phyloP scores from a whole-genome alignment of 1,139 yeast genomes.

The Debaryomycetaceae sp. region DNA sequence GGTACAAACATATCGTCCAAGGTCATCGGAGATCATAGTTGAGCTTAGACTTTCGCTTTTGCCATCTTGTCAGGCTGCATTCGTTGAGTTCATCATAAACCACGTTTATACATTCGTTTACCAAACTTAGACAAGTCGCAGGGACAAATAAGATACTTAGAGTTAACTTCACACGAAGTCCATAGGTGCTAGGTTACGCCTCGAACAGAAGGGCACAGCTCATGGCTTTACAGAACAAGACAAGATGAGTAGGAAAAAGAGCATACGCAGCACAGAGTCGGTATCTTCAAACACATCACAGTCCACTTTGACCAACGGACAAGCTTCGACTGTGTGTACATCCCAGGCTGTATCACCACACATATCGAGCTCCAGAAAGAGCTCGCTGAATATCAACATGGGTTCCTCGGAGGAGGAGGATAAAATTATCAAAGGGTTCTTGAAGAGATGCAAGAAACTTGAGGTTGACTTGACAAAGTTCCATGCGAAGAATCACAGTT shows the following conservation, averaged over 20 bases:
- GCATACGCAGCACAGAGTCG: constrained; percentile 11
- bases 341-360: constrained; percentile 3
- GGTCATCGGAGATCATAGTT: not conserved
- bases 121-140: not conserved
- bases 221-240: too few species aligned
- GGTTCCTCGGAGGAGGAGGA: constrained; percentile 14
- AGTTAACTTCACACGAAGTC: too few species aligned
- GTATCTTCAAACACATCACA: constrained; percentile 10
- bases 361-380: not conserved
- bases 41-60: not conserved
- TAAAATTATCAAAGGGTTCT: constrained; percentile 24
- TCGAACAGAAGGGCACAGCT: too few species aligned
- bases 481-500: constrained; percentile 46
- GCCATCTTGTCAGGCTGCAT: not conserved
- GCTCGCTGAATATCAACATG: not conserved
- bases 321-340: not conserved
- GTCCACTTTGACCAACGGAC: constrained; percentile 4
- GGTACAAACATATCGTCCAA: not conserved
- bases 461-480: constrained; percentile 48
- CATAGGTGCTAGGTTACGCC: too few species aligned
- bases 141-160: too few species aligned
- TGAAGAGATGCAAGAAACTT: constrained; percentile 40
- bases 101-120: not conserved
- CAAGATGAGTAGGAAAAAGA: constrained; percentile 12
- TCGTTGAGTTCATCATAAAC: not conserved